phyloP scores from a whole-genome alignment of 116 monocot genomes.

The Dioscorea cayenensis region DNA sequence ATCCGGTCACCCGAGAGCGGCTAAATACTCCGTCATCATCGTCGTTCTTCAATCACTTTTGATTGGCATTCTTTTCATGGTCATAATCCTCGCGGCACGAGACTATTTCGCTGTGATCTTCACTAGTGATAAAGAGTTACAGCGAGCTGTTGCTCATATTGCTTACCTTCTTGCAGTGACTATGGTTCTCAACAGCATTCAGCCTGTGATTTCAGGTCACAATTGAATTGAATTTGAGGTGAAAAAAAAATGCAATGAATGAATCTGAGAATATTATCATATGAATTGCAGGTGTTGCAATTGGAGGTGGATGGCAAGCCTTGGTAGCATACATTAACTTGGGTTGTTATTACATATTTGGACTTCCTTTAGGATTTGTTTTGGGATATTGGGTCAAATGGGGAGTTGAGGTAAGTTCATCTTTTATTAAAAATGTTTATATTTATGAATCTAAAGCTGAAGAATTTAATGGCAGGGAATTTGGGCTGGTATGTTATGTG shows the following conservation, averaged over 20 bases:
- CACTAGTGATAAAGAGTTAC: constrained; percentile 38
- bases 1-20: constrained; percentile 39
- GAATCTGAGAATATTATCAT: not conserved
- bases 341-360: constrained; percentile 55
- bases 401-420: constrained; percentile 44
- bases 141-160: constrained; percentile 42
- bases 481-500: constrained; percentile 70
- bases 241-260: too few relatives aligned
- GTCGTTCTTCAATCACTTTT: constrained; percentile 32
- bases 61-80: constrained; percentile 41
- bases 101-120: constrained; percentile 55
- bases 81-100: constrained; percentile 21
- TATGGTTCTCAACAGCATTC: constrained; percentile 76
- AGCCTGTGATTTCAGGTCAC: constrained; percentile 63
- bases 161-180: constrained; percentile 61
- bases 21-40: constrained; percentile 46
- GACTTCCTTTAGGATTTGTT: constrained; percentile 48
- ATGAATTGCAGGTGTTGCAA: constrained; percentile 43
- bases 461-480: constrained; percentile 37
- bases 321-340: constrained; percentile 64
- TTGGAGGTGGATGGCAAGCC: constrained; percentile 72
- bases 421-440: not conserved
- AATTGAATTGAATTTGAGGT: not conserved
- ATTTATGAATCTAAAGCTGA: not conserved
- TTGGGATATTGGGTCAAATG: constrained; percentile 29